Percentiles rank a stretch among this genome's conserved stretches.
Evolutionary conservation across 495 filamentous ascomycete genomes (phyloP).

Genomic region (Cladorrhinum samala): DNA sequence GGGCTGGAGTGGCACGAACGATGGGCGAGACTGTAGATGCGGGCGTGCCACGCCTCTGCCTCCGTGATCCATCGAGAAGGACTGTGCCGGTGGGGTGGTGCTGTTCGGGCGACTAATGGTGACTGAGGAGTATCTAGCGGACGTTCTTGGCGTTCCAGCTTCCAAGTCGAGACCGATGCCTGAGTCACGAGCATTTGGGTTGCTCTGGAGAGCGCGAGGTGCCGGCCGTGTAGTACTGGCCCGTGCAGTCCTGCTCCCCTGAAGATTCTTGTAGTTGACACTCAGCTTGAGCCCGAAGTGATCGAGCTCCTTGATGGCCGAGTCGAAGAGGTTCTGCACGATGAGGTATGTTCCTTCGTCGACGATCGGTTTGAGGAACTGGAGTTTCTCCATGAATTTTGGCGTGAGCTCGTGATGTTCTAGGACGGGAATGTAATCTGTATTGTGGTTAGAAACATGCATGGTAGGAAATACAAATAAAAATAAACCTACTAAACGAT

Average conservation of each 20-base stretch:
- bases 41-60: too few species aligned
- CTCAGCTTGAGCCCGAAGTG: background rate
- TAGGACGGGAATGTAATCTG: background rate
- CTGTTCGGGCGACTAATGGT: background rate
- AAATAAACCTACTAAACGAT: background rate
- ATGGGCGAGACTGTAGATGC: too few species aligned
- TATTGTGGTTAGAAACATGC: background rate
- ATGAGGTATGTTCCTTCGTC: background rate
- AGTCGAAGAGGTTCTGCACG: background rate
- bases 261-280: background rate
- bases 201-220: background rate
- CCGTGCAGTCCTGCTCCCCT: background rate
- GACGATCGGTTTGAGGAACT: background rate
- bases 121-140: background rate
- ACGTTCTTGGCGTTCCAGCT: background rate
- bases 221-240: background rate
- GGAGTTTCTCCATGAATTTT: background rate
- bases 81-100: background rate
- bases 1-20: too few species aligned
- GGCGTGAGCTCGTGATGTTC: background rate
- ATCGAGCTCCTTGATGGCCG: background rate
- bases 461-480: background rate
- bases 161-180: conserved; percentile 1
- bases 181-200: background rate
- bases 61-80: background rate